These are phyloP conservation scores for Murraya paniculata DNA, from an alignment of 345 rosid genomes.

Conservation along the genomic window DNA sequence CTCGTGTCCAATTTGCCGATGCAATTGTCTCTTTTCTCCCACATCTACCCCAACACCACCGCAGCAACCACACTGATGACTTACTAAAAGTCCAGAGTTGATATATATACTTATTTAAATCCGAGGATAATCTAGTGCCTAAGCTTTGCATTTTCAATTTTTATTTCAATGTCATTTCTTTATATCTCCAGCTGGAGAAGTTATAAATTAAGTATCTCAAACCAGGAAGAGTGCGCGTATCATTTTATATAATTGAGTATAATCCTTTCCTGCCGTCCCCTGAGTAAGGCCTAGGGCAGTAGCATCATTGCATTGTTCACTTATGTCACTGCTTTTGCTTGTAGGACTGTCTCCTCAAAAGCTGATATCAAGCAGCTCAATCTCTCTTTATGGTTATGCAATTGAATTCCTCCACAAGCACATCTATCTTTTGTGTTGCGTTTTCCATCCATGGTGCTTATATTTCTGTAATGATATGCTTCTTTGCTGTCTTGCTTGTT, in stretches of 20 bases:
- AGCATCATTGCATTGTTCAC: not conserved
- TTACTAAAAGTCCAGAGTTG: too few relatives aligned
- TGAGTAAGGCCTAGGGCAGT: not conserved
- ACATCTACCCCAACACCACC: not conserved
- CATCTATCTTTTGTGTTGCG: not conserved
- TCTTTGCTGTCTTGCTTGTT: constrained; percentile 1
- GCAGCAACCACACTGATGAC: too few relatives aligned
- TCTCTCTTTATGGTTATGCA: not conserved
- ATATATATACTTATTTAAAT: too few relatives aligned
- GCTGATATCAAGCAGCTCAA: not conserved
- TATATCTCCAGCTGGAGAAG: too few relatives aligned
- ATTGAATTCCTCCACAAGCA: not conserved
- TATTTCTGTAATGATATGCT: not conserved
- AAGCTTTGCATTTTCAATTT: too few relatives aligned
- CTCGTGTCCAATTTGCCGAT: constrained; percentile 82
- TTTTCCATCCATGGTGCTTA: not conserved
- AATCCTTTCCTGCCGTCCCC: not conserved
- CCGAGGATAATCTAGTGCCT: too few relatives aligned
- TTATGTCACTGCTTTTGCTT: not conserved
- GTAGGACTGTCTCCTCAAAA: not conserved
- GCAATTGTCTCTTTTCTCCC: constrained; percentile 31
- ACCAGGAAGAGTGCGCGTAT: too few relatives aligned
- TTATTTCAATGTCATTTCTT: too few relatives aligned
- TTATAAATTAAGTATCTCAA: too few relatives aligned
- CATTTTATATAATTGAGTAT: too few relatives aligned